phyloP scores from a whole-genome alignment of 495 filamentous ascomycete genomes.

The Podospora tetraspora region DNA sequence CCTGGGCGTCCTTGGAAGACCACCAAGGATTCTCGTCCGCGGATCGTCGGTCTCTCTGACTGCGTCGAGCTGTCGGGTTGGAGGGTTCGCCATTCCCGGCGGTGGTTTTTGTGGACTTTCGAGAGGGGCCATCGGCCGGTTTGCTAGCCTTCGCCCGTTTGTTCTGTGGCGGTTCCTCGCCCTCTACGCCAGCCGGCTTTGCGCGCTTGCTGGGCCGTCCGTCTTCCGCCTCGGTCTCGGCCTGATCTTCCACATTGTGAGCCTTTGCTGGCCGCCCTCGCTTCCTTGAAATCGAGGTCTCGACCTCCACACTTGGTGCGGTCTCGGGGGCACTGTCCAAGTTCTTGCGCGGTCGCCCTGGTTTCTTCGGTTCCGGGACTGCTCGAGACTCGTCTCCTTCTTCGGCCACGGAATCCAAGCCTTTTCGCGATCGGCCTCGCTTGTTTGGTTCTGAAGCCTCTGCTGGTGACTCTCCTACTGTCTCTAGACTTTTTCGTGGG shows the following conservation, averaged over 20 bases:
- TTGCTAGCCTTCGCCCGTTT: slow-evolving; percentile 4
- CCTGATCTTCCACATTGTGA: slow-evolving; percentile 3
- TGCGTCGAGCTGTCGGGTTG: slow-evolving; percentile 8
- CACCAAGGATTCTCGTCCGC: slow-evolving; percentile 12
- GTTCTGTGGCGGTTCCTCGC: neutral
- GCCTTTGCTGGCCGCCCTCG: slow-evolving; percentile 20
- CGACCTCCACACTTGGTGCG: neutral
- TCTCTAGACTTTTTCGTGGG: slow-evolving; percentile 15
- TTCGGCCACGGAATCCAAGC: slow-evolving; percentile 1
- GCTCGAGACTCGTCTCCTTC: neutral
- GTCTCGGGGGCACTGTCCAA: neutral
- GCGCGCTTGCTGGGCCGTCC: slow-evolving; percentile 18
- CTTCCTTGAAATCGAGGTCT: slow-evolving; percentile 13
- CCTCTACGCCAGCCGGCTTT: slow-evolving; percentile 1
- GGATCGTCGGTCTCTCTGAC: slow-evolving; percentile 9
- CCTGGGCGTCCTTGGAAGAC: neutral
- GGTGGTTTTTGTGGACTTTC: neutral
- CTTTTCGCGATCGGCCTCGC: slow-evolving; percentile 19
- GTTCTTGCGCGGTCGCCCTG: slow-evolving; percentile 16
- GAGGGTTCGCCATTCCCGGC: neutral
- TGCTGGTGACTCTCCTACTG: neutral
- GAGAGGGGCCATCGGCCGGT: neutral
- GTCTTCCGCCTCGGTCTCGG: slow-evolving; percentile 5
- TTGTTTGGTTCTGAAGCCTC: slow-evolving; percentile 15
- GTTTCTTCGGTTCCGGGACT: slow-evolving; percentile 15